A percentile compares a stretch with the other conserved stretches of the same genome.
phyloP scores from a whole-genome alignment of 1,284 basidiomycete species.

The Cutaneotrichosporon sp. region DNA sequence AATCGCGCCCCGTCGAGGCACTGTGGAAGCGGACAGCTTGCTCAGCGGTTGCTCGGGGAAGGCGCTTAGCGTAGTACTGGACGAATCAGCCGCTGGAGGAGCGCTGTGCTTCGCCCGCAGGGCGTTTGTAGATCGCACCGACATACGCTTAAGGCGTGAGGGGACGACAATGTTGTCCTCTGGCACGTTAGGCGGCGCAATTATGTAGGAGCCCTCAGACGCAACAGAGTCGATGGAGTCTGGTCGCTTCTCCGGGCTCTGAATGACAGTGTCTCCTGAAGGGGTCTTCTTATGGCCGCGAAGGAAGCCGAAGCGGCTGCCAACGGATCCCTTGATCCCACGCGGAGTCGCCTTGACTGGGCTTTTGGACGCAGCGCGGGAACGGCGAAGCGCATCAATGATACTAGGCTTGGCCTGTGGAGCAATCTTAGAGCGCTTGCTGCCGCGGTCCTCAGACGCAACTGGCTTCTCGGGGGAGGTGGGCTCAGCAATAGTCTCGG shows the following conservation, averaged over 20 bases:
- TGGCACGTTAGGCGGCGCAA: background rate
- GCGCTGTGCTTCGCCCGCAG: background rate
- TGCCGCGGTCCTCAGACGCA: background rate
- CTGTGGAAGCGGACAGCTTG: too few relatives aligned
- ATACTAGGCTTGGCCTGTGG: background rate
- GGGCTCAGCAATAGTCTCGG: background rate
- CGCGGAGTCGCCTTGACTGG: background rate
- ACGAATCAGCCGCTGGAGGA: background rate
- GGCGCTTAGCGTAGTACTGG: background rate
- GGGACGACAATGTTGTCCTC: background rate
- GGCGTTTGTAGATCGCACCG: too few relatives aligned
- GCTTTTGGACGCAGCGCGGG: background rate
- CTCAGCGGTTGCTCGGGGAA: background rate
- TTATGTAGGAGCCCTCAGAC: slow-evolving; percentile 1
- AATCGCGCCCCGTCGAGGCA: background rate
- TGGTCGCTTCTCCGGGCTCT: background rate
- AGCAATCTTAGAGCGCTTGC: slow-evolving; percentile 9
- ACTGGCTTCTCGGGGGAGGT: background rate
- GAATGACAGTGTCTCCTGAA: background rate
- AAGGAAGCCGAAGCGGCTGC: slow-evolving; percentile 9
- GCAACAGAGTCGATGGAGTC: background rate
- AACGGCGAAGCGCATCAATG: background rate
- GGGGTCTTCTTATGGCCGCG: slow-evolving; percentile 2
- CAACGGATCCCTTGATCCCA: background rate
- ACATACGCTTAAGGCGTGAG: background rate